Percentiles rank a stretch among this genome's conserved stretches.
These are phyloP conservation scores for Pelargonium cotyledonis DNA, from an alignment of 441 rosid species.

Conservation along the genomic window DNA sequence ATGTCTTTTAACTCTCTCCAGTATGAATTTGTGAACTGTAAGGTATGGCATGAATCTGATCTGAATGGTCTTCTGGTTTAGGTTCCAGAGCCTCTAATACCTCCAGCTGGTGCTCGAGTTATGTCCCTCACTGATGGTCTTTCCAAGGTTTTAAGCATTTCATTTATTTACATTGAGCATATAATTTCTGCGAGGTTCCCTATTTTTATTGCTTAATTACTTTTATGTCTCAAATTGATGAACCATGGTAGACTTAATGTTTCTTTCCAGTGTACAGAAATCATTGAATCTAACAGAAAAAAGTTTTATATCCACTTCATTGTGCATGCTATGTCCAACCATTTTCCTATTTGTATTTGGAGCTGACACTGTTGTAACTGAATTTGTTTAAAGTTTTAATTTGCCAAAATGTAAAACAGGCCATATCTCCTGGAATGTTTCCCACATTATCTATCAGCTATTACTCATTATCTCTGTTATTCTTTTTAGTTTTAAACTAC, in stretches of 20 bases:
- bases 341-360: neutral
- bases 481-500: neutral
- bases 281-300: neutral
- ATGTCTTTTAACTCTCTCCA: conserved; percentile 21
- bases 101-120: conserved; percentile 77
- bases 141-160: conserved; percentile 53
- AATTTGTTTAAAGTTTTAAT: neutral
- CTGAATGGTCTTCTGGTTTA: conserved; percentile 25
- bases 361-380: neutral
- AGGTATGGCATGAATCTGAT: conserved; percentile 11
- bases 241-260: neutral
- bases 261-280: neutral
- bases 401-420: neutral
- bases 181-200: neutral
- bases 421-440: neutral
- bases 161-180: neutral
- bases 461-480: neutral
- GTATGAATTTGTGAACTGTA: conserved; percentile 14
- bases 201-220: neutral
- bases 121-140: conserved; percentile 95
- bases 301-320: neutral
- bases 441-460: neutral
- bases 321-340: neutral
- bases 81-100: conserved; percentile 89
- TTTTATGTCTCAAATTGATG: neutral